Percentiles rank a stretch among this genome's conserved stretches.
These are phyloP conservation scores for Magnolia changhungtana DNA, from an alignment of 164 flowering plant genomes.

Conservation along the genomic window DNA sequence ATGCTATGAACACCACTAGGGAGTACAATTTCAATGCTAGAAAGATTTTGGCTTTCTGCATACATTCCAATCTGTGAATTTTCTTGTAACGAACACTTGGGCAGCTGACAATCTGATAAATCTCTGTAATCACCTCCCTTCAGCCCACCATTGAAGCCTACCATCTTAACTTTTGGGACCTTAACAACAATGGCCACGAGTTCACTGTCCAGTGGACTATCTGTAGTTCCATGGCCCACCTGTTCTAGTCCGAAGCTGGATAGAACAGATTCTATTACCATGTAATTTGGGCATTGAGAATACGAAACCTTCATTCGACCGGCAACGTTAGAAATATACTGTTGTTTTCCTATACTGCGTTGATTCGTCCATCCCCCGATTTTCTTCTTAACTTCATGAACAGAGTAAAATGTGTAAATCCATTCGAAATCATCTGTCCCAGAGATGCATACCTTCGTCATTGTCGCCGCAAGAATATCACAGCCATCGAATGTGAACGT, in stretches of 20 bases:
- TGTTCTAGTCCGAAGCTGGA: slow-evolving; percentile 34
- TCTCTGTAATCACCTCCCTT: slow-evolving; percentile 5
- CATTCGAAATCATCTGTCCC: slow-evolving; percentile 35
- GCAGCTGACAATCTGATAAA: slow-evolving; percentile 10
- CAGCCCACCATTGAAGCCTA: background rate
- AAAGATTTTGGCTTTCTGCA: slow-evolving; percentile 1
- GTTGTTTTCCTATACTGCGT: slow-evolving; percentile 42
- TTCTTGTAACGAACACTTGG: slow-evolving; percentile 14
- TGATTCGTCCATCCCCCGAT: slow-evolving; percentile 56
- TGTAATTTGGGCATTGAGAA: slow-evolving; percentile 6
- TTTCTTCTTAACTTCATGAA: slow-evolving; percentile 57
- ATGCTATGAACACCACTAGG: slow-evolving; percentile 73
- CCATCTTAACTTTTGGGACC: slow-evolving; percentile 23
- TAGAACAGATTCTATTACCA: slow-evolving; percentile 48
- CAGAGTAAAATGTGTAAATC: slow-evolving; percentile 51
- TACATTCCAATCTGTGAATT: background rate
- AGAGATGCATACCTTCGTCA: slow-evolving; percentile 27
- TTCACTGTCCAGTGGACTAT: slow-evolving; percentile 37
- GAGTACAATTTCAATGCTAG: slow-evolving; percentile 46
- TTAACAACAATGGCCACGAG: slow-evolving; percentile 72
- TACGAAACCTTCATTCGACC: slow-evolving; percentile 63
- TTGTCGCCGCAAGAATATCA: slow-evolving; percentile 52
- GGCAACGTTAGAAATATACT: slow-evolving; percentile 44
- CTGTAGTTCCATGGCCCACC: slow-evolving; percentile 29
- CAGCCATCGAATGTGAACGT: slow-evolving; percentile 47